Percentiles rank a stretch among this genome's conserved stretches.
Conservation (phyloP, 2,329 filamentous ascomycete species). For the Calonectria crousiana region DNA sequence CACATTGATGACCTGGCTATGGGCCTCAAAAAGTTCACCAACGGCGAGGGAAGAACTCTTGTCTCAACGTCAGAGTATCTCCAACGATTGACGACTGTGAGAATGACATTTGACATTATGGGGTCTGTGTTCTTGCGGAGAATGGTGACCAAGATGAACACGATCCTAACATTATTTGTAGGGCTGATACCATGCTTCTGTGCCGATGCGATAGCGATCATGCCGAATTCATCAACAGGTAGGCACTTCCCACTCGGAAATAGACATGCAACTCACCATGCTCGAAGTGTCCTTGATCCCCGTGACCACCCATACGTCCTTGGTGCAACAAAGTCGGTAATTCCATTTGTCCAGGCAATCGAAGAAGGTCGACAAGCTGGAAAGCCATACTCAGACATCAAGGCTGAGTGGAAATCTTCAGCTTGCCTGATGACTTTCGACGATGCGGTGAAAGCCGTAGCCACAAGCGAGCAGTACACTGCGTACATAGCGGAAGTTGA, state of each 20-base stretch:
- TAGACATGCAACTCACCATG: not conserved
- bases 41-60: not conserved
- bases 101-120: conserved; percentile 3
- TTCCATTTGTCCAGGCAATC: not conserved
- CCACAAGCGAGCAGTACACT: not conserved
- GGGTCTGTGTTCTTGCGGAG: not conserved
- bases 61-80: not conserved
- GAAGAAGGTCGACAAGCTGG: not conserved
- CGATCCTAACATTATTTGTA: not conserved
- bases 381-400: not conserved
- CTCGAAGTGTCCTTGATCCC: not conserved
- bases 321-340: not conserved
- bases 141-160: not conserved
- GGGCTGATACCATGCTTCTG: not conserved
- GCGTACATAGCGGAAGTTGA: not conserved
- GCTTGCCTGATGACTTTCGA: not conserved
- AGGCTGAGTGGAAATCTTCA: not conserved
- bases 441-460: not conserved
- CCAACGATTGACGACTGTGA: not conserved
- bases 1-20: not conserved
- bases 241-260: too few relatives aligned
- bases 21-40: not conserved
- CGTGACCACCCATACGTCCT: not conserved
- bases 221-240: not conserved
- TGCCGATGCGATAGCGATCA: not conserved